A percentile compares a stretch with the other conserved stretches of the same genome.
phyloP scores from a whole-genome alignment of 73 alveolate species.

The Paramecium caudatum region DNA sequence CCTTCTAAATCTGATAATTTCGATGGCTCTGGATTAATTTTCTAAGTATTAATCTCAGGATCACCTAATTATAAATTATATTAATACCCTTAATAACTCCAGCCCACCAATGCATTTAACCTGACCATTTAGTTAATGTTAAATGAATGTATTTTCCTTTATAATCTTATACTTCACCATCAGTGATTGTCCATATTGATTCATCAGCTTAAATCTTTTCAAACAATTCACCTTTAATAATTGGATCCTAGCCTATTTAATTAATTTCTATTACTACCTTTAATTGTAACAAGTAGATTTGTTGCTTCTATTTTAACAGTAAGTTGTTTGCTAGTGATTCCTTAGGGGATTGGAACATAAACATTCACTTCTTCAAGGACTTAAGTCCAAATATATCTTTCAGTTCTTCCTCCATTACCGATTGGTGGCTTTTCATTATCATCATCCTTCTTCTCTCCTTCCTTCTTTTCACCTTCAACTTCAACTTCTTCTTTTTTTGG shows the following conservation, averaged over 20 bases:
- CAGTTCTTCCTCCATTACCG: constrained; percentile 96
- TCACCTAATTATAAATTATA: constrained; percentile 74
- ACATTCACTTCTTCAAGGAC: constrained; percentile 93
- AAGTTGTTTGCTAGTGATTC: constrained; percentile 83
- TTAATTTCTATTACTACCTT: constrained; percentile 68
- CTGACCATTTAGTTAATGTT: constrained; percentile 87
- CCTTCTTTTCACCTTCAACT: constrained; percentile 79
- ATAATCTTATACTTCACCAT: constrained; percentile 79
- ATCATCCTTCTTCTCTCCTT: constrained; percentile 81
- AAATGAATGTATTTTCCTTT: constrained; percentile 81
- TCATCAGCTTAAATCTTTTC: constrained; percentile 91
- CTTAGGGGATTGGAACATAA: constrained; percentile 87
- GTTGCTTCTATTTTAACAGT: constrained; percentile 81
- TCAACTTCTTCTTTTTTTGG: constrained; percentile 85
- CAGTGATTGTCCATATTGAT: constrained; percentile 94
- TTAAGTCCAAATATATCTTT: constrained; percentile 94
- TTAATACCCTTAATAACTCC: constrained; percentile 81
- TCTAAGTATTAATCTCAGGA: constrained; percentile 92
- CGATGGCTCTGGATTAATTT: constrained; percentile 97
- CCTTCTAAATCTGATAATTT: constrained; percentile 96
- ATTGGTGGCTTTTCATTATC: constrained; percentile 83
- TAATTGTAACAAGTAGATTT: constrained; percentile 84
- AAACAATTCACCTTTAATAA: constrained; percentile 87
- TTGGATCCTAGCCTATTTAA: constrained; percentile 72
- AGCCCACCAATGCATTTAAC: constrained; percentile 96